phyloP scores from a whole-genome alignment of 225 moss, liverwort and hornwort genomes.

The Asterella californica region DNA sequence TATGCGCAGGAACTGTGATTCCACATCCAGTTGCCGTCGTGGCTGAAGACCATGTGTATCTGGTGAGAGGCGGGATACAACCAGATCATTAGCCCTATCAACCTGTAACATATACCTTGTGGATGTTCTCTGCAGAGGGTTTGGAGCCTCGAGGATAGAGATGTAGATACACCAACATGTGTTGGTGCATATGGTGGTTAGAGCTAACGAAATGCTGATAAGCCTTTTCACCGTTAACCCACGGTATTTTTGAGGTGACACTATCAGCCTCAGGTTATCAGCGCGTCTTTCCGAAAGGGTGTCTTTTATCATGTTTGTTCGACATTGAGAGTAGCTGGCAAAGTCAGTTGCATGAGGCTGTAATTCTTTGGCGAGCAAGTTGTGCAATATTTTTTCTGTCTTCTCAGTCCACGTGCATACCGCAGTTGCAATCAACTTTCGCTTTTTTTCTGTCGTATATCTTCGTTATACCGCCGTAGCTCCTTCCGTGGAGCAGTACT shows the following conservation, averaged over 20 bases:
- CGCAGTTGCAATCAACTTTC: too few species aligned
- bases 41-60: constrained; percentile 22
- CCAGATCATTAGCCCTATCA: constrained; percentile 2
- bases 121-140: background rate
- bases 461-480: too few species aligned
- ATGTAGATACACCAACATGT: constrained; percentile 6
- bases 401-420: too few species aligned
- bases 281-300: background rate
- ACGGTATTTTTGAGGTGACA: background rate
- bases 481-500: too few species aligned
- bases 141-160: background rate
- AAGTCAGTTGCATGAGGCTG: background rate
- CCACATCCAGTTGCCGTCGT: constrained; percentile 32
- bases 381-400: background rate
- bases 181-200: constrained; percentile 2
- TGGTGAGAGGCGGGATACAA: constrained; percentile 5
- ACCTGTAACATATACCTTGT: constrained; percentile 24
- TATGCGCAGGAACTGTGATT: constrained; percentile 24
- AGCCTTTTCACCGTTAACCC: background rate
- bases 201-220: background rate
- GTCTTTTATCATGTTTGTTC: background rate
- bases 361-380: background rate
- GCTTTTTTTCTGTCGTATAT: too few species aligned
- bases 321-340: background rate
- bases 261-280: background rate